Conservation (phyloP, 768 basidiomycete species). For the Tephrocybe rancida region DNA sequence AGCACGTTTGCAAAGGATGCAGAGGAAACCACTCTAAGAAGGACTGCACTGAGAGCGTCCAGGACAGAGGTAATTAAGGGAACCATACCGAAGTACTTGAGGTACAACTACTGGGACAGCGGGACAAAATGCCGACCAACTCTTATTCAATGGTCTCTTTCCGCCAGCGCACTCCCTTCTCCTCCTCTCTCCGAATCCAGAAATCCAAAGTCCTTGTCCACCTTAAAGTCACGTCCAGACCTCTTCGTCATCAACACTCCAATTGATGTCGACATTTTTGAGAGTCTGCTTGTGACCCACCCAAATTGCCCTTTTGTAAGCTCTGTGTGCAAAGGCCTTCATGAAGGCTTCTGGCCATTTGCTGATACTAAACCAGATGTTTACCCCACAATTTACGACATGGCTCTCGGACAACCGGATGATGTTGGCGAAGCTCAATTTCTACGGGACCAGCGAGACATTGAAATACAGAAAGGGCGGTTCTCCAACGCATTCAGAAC, state of each 20-base stretch:
- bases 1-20: constrained; percentile 23
- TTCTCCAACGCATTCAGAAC: constrained; percentile 26
- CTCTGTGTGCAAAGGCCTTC: not conserved
- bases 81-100: constrained; percentile 1
- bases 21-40: not conserved
- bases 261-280: not conserved
- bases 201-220: not conserved
- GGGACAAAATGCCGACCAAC: not conserved
- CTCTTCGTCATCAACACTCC: constrained; percentile 1
- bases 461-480: constrained; percentile 13
- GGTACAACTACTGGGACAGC: constrained; percentile 2
- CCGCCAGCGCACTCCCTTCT: constrained; percentile 3
- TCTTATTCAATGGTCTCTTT: constrained; percentile 7
- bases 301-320: not conserved
- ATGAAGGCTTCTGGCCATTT: not conserved
- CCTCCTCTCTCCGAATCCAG: not conserved
- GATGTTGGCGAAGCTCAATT: not conserved
- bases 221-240: not conserved
- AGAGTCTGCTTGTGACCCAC: not conserved
- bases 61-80: not conserved
- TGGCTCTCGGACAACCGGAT: not conserved
- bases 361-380: not conserved
- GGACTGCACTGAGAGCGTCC: constrained; percentile 3
- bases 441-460: constrained; percentile 16
- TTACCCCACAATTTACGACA: not conserved